These are phyloP conservation scores for Stachybotrys chlorohalonatus DNA, from an alignment of 2,329 filamentous ascomycete genomes.

Conservation along the genomic window DNA sequence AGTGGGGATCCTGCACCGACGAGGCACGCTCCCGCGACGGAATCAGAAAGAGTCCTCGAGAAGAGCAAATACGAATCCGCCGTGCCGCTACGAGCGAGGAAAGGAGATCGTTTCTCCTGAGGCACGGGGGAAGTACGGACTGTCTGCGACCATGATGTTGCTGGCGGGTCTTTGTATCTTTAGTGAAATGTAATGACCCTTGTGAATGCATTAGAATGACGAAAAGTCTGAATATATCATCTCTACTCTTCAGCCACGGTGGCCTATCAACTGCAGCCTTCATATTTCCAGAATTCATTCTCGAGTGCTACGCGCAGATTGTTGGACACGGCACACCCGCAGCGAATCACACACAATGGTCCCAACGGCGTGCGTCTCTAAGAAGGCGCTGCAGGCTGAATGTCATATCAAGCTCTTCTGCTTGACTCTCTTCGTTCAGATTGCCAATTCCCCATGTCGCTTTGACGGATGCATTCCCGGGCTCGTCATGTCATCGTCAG, in stretches of 20 bases:
- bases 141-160: neutral
- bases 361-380: too few relatives aligned
- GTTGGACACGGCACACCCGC: too few relatives aligned
- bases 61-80: constrained; percentile 87
- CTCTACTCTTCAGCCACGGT: neutral
- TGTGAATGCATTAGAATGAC: neutral
- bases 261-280: too few relatives aligned
- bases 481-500: neutral
- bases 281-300: neutral
- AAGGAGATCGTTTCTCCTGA: constrained; percentile 76
- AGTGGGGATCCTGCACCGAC: constrained; percentile 78
- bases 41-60: constrained; percentile 56
- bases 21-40: constrained; percentile 66
- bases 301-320: neutral
- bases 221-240: neutral
- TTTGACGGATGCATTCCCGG: neutral
- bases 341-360: too few relatives aligned
- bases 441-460: neutral
- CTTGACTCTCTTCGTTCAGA: neutral
- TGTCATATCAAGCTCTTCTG: neutral
- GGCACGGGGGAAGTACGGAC: neutral
- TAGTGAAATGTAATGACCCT: neutral
- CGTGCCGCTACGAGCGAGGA: constrained; percentile 65
- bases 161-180: neutral
- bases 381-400: too few relatives aligned